Evolutionary conservation across 306 rosid genomes (phyloP).

Genomic region (Ceratonia siliqua): DNA sequence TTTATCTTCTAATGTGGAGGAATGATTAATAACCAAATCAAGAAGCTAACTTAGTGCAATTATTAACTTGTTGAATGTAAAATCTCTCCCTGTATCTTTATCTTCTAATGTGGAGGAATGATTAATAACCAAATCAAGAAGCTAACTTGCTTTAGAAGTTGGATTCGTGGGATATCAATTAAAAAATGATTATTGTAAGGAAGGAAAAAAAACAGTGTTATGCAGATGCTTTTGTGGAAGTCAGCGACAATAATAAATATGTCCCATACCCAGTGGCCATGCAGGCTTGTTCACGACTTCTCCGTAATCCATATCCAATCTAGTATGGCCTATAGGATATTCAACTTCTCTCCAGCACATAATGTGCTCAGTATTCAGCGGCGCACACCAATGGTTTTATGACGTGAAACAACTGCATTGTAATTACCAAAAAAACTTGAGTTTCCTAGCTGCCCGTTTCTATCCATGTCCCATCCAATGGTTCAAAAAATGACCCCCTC

Average conservation of each 20-base stretch:
- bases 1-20: not conserved
- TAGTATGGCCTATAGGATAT: not conserved
- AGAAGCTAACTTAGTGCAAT: slow-evolving; percentile 30
- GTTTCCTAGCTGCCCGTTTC: too few species aligned
- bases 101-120: slow-evolving; percentile 16
- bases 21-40: slow-evolving; percentile 33
- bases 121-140: slow-evolving; percentile 33
- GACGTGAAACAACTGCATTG: not conserved
- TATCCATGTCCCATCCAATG: too few species aligned
- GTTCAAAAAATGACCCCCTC: too few species aligned
- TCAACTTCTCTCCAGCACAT: not conserved
- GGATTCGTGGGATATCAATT: slow-evolving; percentile 15
- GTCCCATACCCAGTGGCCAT: slow-evolving; percentile 36
- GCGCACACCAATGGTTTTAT: slow-evolving; percentile 4
- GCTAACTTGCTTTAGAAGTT: slow-evolving; percentile 27
- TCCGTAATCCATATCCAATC: not conserved
- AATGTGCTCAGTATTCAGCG: not conserved
- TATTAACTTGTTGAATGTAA: slow-evolving; percentile 4
- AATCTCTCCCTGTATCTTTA: not conserved
- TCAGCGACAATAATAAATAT: slow-evolving; percentile 39
- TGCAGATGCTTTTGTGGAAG: slow-evolving; percentile 21
- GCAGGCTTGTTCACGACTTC: not conserved
- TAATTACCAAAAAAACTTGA: too few species aligned
- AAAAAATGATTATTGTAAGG: slow-evolving; percentile 18
- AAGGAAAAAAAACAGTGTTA: not conserved